Evolutionary conservation across 78 protist genomes (phyloP).

Genomic region (Emiliania huxleyi): DNA sequence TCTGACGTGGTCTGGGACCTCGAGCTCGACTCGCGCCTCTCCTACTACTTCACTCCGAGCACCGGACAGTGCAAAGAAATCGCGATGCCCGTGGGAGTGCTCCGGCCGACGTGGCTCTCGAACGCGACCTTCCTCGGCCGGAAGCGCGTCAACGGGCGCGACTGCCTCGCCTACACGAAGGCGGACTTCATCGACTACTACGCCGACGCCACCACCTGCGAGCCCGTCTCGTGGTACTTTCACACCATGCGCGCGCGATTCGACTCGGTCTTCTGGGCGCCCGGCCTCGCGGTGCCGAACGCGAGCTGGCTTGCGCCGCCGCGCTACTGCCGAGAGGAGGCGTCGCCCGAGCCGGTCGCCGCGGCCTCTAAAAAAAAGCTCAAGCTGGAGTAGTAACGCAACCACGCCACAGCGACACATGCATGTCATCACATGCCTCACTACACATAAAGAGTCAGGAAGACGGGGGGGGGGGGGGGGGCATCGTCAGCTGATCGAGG

Average conservation of each 20-base stretch:
- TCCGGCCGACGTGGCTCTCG: neutral
- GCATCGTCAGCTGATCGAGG: too few relatives aligned
- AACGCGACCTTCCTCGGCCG: neutral
- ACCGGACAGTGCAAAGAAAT: neutral
- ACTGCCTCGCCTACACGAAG: neutral
- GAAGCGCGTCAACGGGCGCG: neutral
- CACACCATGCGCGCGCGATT: neutral
- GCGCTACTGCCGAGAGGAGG: neutral
- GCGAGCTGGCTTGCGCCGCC: neutral
- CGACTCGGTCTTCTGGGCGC: neutral
- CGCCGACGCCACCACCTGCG: neutral
- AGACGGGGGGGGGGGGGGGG: too few relatives aligned
- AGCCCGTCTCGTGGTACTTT: neutral
- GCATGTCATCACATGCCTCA: too few relatives aligned
- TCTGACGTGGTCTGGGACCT: neutral
- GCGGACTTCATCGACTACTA: slow-evolving; percentile 16
- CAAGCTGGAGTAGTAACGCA: too few relatives aligned
- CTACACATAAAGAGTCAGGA: too few relatives aligned
- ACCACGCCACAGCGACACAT: too few relatives aligned
- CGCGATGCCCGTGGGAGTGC: neutral
- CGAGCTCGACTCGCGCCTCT: neutral
- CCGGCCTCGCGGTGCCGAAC: neutral
- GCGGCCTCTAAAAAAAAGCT: too few relatives aligned
- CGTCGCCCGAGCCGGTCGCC: too few relatives aligned
- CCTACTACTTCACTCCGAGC: neutral